Conservation (phyloP, 495 filamentous ascomycete species). For the Letharia columbiana region DNA sequence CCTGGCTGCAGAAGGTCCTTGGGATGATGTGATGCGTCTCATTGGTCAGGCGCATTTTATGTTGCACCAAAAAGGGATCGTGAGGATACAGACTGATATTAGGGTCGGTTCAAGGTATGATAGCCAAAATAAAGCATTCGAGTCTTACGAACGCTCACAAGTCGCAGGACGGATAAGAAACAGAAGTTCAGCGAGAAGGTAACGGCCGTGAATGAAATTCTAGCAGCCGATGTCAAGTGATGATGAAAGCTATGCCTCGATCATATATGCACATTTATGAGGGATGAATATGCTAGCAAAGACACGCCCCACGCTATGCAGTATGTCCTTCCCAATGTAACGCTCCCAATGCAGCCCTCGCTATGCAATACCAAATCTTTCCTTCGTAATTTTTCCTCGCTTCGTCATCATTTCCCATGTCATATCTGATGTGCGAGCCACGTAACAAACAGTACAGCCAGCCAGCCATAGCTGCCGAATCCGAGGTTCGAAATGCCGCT, state of each 20-base stretch:
- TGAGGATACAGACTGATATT: constrained; percentile 84
- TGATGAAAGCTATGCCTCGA: not conserved
- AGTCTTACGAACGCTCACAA: constrained; percentile 20
- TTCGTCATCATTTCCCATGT: not conserved
- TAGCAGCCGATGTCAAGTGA: constrained; percentile 29
- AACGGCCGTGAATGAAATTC: constrained; percentile 49
- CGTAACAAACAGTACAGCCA: not conserved
- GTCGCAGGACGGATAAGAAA: constrained; percentile 54
- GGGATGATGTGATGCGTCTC: constrained; percentile 79
- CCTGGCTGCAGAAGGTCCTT: constrained; percentile 64
- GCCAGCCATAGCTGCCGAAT: not conserved
- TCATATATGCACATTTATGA: not conserved
- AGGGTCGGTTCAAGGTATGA: constrained; percentile 70
- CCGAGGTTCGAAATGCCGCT: not conserved
- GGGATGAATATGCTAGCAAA: constrained; percentile 10
- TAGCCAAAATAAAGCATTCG: constrained; percentile 9
- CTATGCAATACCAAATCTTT: constrained; percentile 2
- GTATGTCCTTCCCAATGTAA: constrained; percentile 3
- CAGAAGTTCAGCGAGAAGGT: constrained; percentile 63
- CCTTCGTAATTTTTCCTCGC: not conserved
- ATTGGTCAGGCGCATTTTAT: constrained; percentile 86
- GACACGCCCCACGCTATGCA: constrained; percentile 17
- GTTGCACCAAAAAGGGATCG: constrained; percentile 71
- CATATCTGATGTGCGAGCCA: not conserved
- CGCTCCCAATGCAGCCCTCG: not conserved